Base-by-base conservation (phyloP, 352 stramenopile genomes). In the Achlya hypogyna region DNA sequence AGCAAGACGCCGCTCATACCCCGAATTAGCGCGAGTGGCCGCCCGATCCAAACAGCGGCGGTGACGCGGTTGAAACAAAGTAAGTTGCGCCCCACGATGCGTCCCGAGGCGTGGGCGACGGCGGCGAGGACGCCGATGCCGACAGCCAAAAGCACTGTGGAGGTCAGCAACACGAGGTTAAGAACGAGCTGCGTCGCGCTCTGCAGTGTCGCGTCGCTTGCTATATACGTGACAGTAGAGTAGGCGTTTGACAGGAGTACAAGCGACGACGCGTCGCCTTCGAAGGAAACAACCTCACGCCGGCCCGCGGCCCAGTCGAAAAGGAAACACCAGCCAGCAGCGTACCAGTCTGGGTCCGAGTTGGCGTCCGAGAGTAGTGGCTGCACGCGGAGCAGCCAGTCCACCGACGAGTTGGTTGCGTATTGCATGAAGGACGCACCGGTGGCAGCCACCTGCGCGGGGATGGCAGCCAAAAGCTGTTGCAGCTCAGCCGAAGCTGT, bases 221-320 rank as follows among this genome's bases (percentile, higher is more conserved):
- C 31, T 18, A 32, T n/a, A 9, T 25, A 42, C 22, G 27, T 23
- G 10, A 6, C 6, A 9, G 18, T 16, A n/a, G 14, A 12, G 29
- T 45, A 23, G 28, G 52, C 52, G 29, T n/a, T 45, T 0, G 52
- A 60, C 5, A 60, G 12, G 1, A 60, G n/a, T 18, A 45, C 52
- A 10, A 42, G 28, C 5, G 52, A 27, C 31, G 27, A 28, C 12
- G 45, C 10, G 31, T 60, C 31, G 28, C 52, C 52, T 28, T 38
- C 52, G 45, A 60, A 45, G 10, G 52, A 38, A 16, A 60, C 52
- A 60, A 60, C 52, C 28, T 60, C 52, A 9, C 52, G 52, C 28
- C 12, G 31, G 8, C 52, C 52, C 8, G 10, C 10, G 16, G 35
- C 31, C 52, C 52, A 60, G 10, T 60, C 52, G n/a, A 29, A 60